Evolutionary conservation across 768 basidiomycete species (phyloP).

Genomic region (Mycena belliarum): DNA sequence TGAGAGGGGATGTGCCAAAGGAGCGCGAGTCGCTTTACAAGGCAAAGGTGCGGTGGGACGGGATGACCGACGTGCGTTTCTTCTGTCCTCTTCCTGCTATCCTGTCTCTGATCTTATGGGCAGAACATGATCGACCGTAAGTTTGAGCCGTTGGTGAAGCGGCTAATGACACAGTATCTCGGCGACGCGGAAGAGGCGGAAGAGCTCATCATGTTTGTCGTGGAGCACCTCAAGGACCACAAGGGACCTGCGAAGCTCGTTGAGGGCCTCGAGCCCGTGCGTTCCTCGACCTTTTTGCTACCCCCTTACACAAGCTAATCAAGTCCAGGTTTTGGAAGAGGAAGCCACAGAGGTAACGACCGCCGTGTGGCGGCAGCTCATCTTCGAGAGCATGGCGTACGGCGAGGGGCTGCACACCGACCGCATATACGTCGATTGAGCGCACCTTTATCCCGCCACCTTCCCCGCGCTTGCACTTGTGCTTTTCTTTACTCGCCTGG

Average conservation of each 20-base stretch:
- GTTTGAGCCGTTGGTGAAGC: conserved; percentile 81
- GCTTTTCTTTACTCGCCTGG: too few relatives aligned
- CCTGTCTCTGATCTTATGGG: conserved; percentile 19
- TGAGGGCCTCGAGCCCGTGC: conserved; percentile 88
- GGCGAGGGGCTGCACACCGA: conserved; percentile 88
- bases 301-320: not conserved
- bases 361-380: conserved; percentile 87
- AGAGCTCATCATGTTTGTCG: conserved; percentile 90
- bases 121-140: conserved; percentile 84
- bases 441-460: not conserved
- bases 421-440: conserved; percentile 70
- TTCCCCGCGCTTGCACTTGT: not conserved
- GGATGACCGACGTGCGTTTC: conserved; percentile 74
- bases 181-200: conserved; percentile 88
- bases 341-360: conserved; percentile 81
- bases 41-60: conserved; percentile 89
- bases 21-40: conserved; percentile 82
- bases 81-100: not conserved
- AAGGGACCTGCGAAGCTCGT: conserved; percentile 83
- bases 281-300: conserved; percentile 31
- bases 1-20: conserved; percentile 64
- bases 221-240: conserved; percentile 91
- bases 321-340: conserved; percentile 81
- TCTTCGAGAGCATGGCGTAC: conserved; percentile 94
- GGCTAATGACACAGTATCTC: conserved; percentile 82